Evolutionary conservation across 2,329 filamentous ascomycete species (phyloP).

Genomic region (Pseudocercospora crystallina): DNA sequence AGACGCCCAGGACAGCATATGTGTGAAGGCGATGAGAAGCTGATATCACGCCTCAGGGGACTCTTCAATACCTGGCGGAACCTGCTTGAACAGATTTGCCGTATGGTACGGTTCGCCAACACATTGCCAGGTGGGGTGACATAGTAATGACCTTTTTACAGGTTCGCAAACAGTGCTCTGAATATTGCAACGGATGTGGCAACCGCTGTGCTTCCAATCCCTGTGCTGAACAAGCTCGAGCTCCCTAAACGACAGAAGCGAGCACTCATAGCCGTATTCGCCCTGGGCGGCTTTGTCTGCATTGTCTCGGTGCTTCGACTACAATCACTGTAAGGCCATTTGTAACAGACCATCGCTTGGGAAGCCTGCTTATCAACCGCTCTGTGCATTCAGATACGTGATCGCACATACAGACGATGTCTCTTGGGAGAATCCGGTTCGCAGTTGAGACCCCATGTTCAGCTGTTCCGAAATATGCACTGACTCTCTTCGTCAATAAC

Average conservation of each 20-base stretch:
- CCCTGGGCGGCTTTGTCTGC: slow-evolving; percentile 36
- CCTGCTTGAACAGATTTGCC: slow-evolving; percentile 41
- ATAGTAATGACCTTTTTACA: slow-evolving; percentile 7
- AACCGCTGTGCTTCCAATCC: slow-evolving; percentile 36
- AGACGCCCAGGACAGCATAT: too few relatives aligned
- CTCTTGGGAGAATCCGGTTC: slow-evolving; percentile 31
- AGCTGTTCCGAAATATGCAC: too few relatives aligned
- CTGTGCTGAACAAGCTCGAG: slow-evolving; percentile 35
- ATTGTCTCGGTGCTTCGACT: slow-evolving; percentile 35
- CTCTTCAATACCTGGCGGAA: slow-evolving; percentile 27
- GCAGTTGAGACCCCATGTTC: too few relatives aligned
- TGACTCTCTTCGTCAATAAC: too few relatives aligned
- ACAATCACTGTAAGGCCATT: slow-evolving; percentile 21
- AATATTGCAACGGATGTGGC: slow-evolving; percentile 40
- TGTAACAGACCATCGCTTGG: slow-evolving; percentile 8
- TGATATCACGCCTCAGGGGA: slow-evolving; percentile 23
- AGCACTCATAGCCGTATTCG: slow-evolving; percentile 37
- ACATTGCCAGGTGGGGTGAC: too few relatives aligned
- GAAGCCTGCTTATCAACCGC: too few relatives aligned
- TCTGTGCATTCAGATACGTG: slow-evolving; percentile 4
- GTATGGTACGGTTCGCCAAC: slow-evolving; percentile 38
- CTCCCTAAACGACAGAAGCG: slow-evolving; percentile 35
- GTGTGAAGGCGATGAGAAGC: too few relatives aligned
- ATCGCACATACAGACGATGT: slow-evolving; percentile 27
- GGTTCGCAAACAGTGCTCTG: slow-evolving; percentile 38